Evolutionary conservation across 73 alveolate species (phyloP), one percentile per base, ranked within the genome.

Genomic region (Paramecium octaurelia): DNA sequence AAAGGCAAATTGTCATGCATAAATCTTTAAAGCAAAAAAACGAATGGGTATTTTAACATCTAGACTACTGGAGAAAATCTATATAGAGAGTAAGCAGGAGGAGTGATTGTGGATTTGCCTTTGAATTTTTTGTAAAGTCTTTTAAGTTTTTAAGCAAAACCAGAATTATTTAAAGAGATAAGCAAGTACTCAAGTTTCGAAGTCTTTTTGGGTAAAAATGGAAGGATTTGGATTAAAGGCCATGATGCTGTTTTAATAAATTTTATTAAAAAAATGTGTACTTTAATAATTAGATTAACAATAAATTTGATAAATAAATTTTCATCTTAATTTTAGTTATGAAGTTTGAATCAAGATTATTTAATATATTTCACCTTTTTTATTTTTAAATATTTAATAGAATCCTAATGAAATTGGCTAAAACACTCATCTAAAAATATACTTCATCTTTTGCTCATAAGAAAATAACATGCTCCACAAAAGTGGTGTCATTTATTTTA

Each of bases 1-100:
- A 77, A 60, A 21, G 88, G 85, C 14, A 73, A 70, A 50, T 86
- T 93, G 11, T 85, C 95, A 69, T 89, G 96, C 58, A 80, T 89
- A 27, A 71, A 92, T 54, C 83, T 88, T 46, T 34, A 44, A 23
- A 93, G 64, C 38, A 92, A 93, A 80, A 93, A 93, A 86, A 27
- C 31, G 85, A 93, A 46, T 93, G 96, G 95, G 75, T 75, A 8
- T 4, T 3, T 18, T 7, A 21, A 71, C 10, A 0, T 18, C 11
- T 29, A 71, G 89, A 88, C 88, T 16, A 73, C 94, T n/a, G 94
- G 94, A n/a, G 94, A 89, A 40, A 59, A 77, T 18, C 31, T 73
- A 48, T 89, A 71, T 71, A 83, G 94, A 44, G 86, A 89, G 46
- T 68, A 71, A 54, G 46, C n/a, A 7, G 94, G 75, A 8, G 94